phyloP scores from a whole-genome alignment of 768 basidiomycete genomes.

The Mrakia gelida region DNA sequence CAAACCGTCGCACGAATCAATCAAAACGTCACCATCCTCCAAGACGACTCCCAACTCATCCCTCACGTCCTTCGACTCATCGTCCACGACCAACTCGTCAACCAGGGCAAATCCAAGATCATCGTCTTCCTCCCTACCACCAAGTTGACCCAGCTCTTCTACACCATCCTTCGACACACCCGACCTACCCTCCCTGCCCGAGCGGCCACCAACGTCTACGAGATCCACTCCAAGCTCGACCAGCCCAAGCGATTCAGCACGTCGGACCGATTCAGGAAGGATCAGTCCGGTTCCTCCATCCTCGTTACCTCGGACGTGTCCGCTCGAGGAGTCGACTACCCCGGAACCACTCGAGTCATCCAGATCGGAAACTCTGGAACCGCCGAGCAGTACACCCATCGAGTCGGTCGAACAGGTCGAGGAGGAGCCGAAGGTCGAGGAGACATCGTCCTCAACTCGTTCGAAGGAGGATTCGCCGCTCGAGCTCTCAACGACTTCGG shows the following conservation, averaged over 20 bases:
- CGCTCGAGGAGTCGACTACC: constrained; percentile 84
- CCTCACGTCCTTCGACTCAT: constrained; percentile 74
- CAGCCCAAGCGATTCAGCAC: constrained; percentile 58
- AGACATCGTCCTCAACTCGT: constrained; percentile 73
- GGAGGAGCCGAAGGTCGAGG: constrained; percentile 62
- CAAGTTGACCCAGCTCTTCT: constrained; percentile 73
- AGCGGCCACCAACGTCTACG: constrained; percentile 57
- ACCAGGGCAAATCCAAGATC: constrained; percentile 63
- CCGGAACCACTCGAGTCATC: constrained; percentile 79
- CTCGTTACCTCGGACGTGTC: constrained; percentile 84
- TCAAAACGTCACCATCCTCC: constrained; percentile 75
- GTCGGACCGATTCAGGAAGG: constrained; percentile 59
- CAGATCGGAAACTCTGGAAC: constrained; percentile 76
- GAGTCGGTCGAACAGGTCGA: constrained; percentile 79
- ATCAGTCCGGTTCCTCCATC: constrained; percentile 55
- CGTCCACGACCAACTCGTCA: constrained; percentile 76
- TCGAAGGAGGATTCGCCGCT: constrained; percentile 66
- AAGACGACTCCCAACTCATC: constrained; percentile 61
- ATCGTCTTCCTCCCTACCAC: constrained; percentile 83
- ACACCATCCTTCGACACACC: constrained; percentile 58
- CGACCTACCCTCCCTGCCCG: constrained; percentile 48
- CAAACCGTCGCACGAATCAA: constrained; percentile 65
- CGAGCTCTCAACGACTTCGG: constrained; percentile 64
- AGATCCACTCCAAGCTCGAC: constrained; percentile 73
- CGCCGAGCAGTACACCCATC: constrained; percentile 73